phyloP scores from a whole-genome alignment of 2,329 filamentous ascomycete genomes.

The Bertia moriformis region DNA sequence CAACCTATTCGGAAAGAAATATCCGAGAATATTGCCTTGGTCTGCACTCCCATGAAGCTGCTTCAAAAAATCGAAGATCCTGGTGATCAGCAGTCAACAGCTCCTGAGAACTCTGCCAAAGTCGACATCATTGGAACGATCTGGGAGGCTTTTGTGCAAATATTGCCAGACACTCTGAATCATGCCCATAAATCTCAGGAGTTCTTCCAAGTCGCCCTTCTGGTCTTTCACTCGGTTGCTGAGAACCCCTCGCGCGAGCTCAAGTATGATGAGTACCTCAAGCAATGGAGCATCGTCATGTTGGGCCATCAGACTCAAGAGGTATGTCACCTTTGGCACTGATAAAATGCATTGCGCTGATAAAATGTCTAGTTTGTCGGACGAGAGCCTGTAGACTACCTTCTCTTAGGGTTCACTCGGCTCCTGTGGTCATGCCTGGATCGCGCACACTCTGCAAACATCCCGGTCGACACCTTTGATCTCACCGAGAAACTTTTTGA shows the following conservation, averaged over 20 bases:
- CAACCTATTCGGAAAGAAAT: background rate
- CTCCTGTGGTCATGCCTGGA: background rate
- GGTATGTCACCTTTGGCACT: no score
- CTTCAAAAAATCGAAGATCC: background rate
- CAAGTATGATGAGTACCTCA: background rate
- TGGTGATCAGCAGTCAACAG: background rate
- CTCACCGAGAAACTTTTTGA: background rate
- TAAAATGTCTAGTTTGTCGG: no score
- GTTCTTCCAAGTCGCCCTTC: background rate
- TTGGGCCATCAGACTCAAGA: background rate
- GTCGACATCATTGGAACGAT: background rate
- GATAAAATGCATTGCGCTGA: no score
- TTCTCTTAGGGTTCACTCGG: background rate
- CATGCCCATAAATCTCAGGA: background rate
- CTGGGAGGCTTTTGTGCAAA: background rate
- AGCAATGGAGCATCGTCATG: background rate
- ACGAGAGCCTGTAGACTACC: background rate
- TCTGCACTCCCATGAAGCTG: background rate
- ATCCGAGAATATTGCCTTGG: background rate
- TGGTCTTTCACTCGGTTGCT: background rate
- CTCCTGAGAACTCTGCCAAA: background rate
- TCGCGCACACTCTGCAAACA: background rate
- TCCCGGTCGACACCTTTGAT: background rate
- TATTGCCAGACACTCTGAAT: background rate
- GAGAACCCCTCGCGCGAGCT: background rate